Evolutionary conservation across 805 yeast species (phyloP).

Genomic region (Yarrowia sp.): DNA sequence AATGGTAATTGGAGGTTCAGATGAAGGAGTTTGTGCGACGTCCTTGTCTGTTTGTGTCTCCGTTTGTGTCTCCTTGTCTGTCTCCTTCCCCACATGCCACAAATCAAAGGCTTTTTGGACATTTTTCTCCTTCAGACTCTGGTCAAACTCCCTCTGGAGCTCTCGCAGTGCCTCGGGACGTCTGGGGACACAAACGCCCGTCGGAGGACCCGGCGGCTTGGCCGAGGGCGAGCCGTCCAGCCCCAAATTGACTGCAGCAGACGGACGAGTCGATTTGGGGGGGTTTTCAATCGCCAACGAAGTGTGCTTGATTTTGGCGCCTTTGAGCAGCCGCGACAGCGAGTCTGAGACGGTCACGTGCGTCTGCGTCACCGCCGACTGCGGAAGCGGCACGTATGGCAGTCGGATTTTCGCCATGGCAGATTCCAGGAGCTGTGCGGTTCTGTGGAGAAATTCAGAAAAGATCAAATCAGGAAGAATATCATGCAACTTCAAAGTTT

Average conservation of each 20-base stretch:
- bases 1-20: too few species aligned
- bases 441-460: not conserved
- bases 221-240: conserved; percentile 15
- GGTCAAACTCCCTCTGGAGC: not conserved
- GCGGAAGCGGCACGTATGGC: conserved; percentile 32
- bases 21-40: not conserved
- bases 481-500: conserved; percentile 30
- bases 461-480: not conserved
- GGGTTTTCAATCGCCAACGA: not conserved
- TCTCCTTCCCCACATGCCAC: not conserved
- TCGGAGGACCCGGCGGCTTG: conserved; percentile 12
- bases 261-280: not conserved
- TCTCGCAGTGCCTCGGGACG: not conserved
- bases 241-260: conserved; percentile 10
- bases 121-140: not conserved
- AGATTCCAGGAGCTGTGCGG: not conserved
- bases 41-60: not conserved
- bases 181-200: not conserved
- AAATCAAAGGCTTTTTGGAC: not conserved
- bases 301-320: not conserved
- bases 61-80: not conserved
- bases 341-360: conserved; percentile 17
- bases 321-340: conserved; percentile 11
- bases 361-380: conserved; percentile 22
- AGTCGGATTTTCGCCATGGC: conserved; percentile 28